Conservation (phyloP, 2,329 filamentous ascomycete species). For the Periconia sp. region DNA sequence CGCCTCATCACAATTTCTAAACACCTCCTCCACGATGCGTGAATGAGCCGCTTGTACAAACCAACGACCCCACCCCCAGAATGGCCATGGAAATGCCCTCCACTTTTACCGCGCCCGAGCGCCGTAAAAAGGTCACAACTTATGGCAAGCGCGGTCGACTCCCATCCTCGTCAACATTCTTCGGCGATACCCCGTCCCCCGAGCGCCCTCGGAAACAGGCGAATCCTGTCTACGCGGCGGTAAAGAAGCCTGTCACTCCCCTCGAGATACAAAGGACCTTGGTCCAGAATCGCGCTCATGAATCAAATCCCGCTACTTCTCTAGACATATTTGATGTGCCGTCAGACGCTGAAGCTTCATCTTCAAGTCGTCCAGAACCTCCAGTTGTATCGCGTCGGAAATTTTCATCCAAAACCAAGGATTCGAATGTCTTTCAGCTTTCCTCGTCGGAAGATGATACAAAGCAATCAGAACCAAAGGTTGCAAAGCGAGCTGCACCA, state of each 20-base stretch:
- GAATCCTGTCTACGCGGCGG: slow-evolving; percentile 2
- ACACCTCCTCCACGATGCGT: slow-evolving; percentile 20
- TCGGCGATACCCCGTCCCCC: slow-evolving; percentile 34
- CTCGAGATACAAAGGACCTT: slow-evolving; percentile 5
- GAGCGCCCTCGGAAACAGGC: slow-evolving; percentile 33
- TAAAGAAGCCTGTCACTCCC: slow-evolving; percentile 13
- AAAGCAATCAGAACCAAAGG: background rate
- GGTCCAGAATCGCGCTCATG: slow-evolving; percentile 7
- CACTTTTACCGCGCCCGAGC: slow-evolving; percentile 30
- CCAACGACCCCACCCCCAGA: slow-evolving; percentile 10
- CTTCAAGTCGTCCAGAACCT: slow-evolving; percentile 3
- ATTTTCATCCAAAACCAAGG: background rate
- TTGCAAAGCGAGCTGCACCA: background rate
- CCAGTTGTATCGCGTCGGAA: slow-evolving; percentile 1
- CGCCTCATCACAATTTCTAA: background rate
- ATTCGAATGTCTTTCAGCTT: slow-evolving; percentile 9
- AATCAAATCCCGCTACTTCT: slow-evolving; percentile 5
- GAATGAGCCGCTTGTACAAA: slow-evolving; percentile 12
- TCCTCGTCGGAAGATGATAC: slow-evolving; percentile 8
- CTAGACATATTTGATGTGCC: slow-evolving; percentile 48
- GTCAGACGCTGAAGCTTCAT: slow-evolving; percentile 33
- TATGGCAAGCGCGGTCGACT: slow-evolving; percentile 42
- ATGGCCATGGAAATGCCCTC: slow-evolving; percentile 33
- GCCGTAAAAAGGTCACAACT: slow-evolving; percentile 42
- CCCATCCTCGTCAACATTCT: slow-evolving; percentile 13